phyloP scores from a whole-genome alignment of 1,139 yeast genomes.

The Yamadazyma aaseri region DNA sequence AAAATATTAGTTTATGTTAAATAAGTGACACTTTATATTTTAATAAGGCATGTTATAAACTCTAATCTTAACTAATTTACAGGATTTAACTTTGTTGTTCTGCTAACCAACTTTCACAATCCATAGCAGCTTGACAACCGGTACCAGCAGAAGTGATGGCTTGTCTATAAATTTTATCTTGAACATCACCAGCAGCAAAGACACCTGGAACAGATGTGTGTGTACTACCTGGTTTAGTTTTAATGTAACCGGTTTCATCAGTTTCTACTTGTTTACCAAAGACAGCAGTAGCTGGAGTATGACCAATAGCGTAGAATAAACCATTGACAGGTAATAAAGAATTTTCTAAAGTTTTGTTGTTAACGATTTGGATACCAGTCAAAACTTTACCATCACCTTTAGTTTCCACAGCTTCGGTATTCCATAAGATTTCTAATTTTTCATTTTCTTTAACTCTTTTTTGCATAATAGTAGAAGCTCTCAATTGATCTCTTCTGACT shows the following conservation, averaged over 20 bases:
- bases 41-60: too few species aligned
- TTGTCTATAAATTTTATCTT: slow-evolving; percentile 95
- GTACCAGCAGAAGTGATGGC: slow-evolving; percentile 99
- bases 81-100: too few species aligned
- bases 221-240: slow-evolving; percentile 86
- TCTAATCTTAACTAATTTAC: too few species aligned
- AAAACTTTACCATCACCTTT: slow-evolving; percentile 88
- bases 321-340: slow-evolving; percentile 80
- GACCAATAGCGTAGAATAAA: slow-evolving; percentile 96
- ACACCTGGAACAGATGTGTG: slow-evolving; percentile 87
- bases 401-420: slow-evolving; percentile 84
- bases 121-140: slow-evolving; percentile 99
- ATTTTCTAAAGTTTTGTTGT: slow-evolving; percentile 69
- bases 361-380: slow-evolving; percentile 57
- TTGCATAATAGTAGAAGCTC: slow-evolving; percentile 97
- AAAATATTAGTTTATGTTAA: too few species aligned
- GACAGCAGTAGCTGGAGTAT: slow-evolving; percentile 85
- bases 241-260: slow-evolving; percentile 84
- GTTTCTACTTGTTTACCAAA: slow-evolving; percentile 77
- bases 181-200: slow-evolving; percentile 99
- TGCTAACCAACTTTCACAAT: slow-evolving; percentile 80
- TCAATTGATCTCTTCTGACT: slow-evolving; percentile 89
- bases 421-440: slow-evolving; percentile 86
- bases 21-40: too few species aligned
- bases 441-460: slow-evolving; percentile 82